A percentile compares a stretch with the other conserved stretches of the same genome.
These are phyloP conservation scores for Fusarium sp. DNA, from an alignment of 2,329 filamentous ascomycete genomes.

Conservation along the genomic window DNA sequence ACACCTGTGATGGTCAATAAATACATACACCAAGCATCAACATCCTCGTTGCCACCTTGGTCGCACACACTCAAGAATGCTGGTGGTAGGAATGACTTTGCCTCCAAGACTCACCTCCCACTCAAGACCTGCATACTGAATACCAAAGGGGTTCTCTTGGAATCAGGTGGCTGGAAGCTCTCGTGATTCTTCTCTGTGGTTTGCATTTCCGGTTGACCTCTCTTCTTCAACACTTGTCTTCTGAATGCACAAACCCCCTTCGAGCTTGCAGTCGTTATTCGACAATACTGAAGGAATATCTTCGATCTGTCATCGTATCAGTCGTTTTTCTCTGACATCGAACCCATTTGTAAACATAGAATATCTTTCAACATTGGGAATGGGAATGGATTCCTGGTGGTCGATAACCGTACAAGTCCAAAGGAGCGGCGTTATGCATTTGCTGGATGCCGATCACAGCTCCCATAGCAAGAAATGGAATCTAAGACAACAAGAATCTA, in stretches of 20 bases:
- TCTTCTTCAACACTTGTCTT: background rate
- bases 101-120: slow-evolving; percentile 15
- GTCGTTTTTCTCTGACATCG: background rate
- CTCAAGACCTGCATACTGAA: slow-evolving; percentile 28
- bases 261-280: background rate
- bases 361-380: background rate
- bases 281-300: background rate
- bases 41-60: background rate
- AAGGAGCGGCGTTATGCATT: slow-evolving; percentile 25
- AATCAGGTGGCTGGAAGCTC: slow-evolving; percentile 9
- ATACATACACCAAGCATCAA: background rate
- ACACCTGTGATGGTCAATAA: background rate
- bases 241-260: background rate
- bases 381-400: slow-evolving; percentile 13
- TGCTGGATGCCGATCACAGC: slow-evolving; percentile 8
- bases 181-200: background rate
- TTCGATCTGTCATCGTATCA: background rate
- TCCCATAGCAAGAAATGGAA: background rate
- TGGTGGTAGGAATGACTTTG: slow-evolving; percentile 7
- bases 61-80: slow-evolving; percentile 7
- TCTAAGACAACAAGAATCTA: background rate
- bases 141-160: slow-evolving; percentile 21
- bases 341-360: no score
- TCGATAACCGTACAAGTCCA: background rate
- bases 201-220: background rate